A percentile compares a stretch with the other conserved stretches of the same genome.
Conservation (phyloP, 2,329 filamentous ascomycete species). For the Pezicula carpinea region DNA sequence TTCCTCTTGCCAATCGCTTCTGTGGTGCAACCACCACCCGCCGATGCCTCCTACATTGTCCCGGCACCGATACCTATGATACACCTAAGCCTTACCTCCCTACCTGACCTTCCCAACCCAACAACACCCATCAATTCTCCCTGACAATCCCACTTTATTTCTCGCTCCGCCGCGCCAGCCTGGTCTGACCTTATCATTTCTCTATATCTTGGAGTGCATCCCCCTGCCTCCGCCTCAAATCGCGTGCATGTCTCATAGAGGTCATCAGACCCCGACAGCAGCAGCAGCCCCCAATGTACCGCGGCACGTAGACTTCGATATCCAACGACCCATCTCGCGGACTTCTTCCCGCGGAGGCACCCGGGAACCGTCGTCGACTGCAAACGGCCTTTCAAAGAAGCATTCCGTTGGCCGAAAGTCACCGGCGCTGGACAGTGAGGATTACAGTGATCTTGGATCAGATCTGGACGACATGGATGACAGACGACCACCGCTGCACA, state of each 20-base stretch:
- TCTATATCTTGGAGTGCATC: neutral
- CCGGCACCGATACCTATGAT: too few relatives aligned
- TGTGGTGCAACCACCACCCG: too few relatives aligned
- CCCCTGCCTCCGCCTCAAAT: neutral
- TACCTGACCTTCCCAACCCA: too few relatives aligned
- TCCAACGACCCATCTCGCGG: conserved; percentile 16
- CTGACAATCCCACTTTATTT: too few relatives aligned
- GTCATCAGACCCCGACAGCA: conserved; percentile 13
- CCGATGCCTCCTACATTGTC: too few relatives aligned
- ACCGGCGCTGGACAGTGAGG: conserved; percentile 11
- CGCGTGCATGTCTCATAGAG: conserved; percentile 27
- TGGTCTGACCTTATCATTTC: neutral
- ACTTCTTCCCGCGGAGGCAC: conserved; percentile 15
- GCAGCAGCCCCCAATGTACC: conserved; percentile 10
- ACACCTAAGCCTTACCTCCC: too few relatives aligned
- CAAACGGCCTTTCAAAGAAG: conserved; percentile 11
- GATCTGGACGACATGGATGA: conserved; percentile 25
- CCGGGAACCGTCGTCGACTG: conserved; percentile 8
- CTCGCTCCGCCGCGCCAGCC: too few relatives aligned
- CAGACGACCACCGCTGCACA: conserved; percentile 35
- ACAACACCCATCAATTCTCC: too few relatives aligned
- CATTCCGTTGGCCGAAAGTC: conserved; percentile 5
- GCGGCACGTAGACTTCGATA: conserved; percentile 8
- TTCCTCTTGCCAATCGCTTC: too few relatives aligned
- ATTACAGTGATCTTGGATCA: conserved; percentile 19